Evolutionary conservation across 768 basidiomycete genomes (phyloP).

Genomic region (Candolleomyces eurysporus): DNA sequence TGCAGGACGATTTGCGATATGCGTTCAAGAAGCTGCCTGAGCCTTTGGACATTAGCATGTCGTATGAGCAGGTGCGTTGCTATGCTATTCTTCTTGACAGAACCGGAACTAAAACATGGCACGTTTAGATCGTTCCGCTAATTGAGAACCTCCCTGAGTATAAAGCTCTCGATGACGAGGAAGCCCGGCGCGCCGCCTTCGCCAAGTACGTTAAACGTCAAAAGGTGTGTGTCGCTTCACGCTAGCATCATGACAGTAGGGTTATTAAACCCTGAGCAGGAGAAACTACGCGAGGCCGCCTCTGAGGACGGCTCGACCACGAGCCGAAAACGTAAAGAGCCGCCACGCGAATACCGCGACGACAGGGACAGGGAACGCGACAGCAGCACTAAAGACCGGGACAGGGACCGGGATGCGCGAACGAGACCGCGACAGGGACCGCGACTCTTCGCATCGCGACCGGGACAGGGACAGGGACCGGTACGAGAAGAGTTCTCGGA

Average conservation of each 20-base stretch:
- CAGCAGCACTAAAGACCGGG: constrained; percentile 26
- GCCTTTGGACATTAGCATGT: constrained; percentile 67
- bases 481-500: constrained; percentile 35
- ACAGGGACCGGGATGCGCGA: constrained; percentile 30
- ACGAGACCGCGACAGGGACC: constrained; percentile 32
- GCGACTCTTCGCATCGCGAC: constrained; percentile 28
- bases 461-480: constrained; percentile 32
- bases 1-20: constrained; percentile 95
- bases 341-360: constrained; percentile 49
- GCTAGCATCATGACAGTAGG: constrained; percentile 1
- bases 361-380: constrained; percentile 39
- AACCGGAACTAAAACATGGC: not conserved
- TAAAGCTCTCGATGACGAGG: constrained; percentile 86
- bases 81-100: not conserved
- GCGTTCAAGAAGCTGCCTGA: constrained; percentile 89
- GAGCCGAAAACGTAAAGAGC: constrained; percentile 80
- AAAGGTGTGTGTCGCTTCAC: constrained; percentile 51
- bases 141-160: constrained; percentile 86
- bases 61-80: constrained; percentile 75
- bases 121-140: constrained; percentile 59
- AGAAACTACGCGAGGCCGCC: constrained; percentile 70
- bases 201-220: constrained; percentile 87
- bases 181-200: constrained; percentile 77
- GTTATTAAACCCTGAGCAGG: constrained; percentile 37
- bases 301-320: constrained; percentile 85